Base-by-base conservation (phyloP, 1,284 basidiomycete species). In the Marasmius fiardii region DNA sequence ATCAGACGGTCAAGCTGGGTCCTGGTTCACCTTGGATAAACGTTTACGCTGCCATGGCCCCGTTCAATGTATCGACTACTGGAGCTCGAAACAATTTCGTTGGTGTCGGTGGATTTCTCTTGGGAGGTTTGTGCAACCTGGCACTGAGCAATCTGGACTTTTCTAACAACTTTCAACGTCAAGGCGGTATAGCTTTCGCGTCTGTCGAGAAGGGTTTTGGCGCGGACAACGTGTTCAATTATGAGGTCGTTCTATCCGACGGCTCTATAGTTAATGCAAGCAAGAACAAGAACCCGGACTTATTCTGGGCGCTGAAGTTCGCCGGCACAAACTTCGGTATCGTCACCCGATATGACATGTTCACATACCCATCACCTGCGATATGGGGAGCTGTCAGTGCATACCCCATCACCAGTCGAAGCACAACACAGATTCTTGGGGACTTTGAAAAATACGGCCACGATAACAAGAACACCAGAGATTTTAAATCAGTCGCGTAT, bases 1-100 rank as follows among this genome's bases (percentile, higher is more conserved):
- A 58, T 1, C 56, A 51, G 2, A 61, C 64, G 1, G 67, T 67
- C 10, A 64, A 64, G 14, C 58, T 73, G 14, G 72, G 71, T 7
- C 52, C 71, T 16, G 72, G 72, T 18, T 60, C 64, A 37, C 61
- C 65, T 8, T 74, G 73, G 74, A 67, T 67, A 35, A 61, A 71
- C 18, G 72, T 74, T 12, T 75, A 74, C 53, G 51, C 53, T 28
- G 62, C 61, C 18, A 56, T 74, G 2, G 60, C 61, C 7, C 58
- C 60, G 2, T 53, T 59, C n/a, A 64, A 67, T 23, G 51, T 66
- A 35, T 72, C 61, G 34, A 68, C 73, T 8, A 66, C 70, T 3
- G 74, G 74, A 21, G 72, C 71, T 23, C 65, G 71, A 4, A 64
- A 63, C 11, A 56, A 65, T 10, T 64, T 67, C 24, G 71, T 73